Conservation (phyloP, 148 eudicot genomes). For the Rhododendron kiyosumense region DNA sequence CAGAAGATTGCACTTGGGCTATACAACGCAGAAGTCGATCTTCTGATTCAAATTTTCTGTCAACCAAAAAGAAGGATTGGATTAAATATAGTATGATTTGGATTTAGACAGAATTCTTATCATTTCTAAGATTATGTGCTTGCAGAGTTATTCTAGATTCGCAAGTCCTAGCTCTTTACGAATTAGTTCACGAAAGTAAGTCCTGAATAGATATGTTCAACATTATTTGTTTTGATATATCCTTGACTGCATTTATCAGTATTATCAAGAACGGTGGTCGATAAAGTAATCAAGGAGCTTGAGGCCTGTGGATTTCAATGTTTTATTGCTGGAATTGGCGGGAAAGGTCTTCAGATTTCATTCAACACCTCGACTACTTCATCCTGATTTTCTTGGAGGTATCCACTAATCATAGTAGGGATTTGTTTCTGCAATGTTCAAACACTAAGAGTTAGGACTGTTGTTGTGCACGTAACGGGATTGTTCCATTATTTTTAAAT, state of each 20-base stretch:
- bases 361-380: conserved; percentile 18
- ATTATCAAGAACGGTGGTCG: conserved; percentile 51
- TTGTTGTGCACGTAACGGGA: not conserved
- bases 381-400: conserved; percentile 16
- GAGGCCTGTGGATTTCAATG: conserved; percentile 78
- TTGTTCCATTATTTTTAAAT: not conserved
- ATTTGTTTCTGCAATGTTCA: not conserved
- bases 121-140: not conserved
- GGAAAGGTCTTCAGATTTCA: conserved; percentile 64
- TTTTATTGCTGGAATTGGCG: conserved; percentile 73
- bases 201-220: not conserved
- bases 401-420: not conserved
- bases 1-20: not conserved
- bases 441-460: not conserved
- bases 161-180: not conserved
- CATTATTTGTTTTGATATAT: not conserved
- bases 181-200: not conserved
- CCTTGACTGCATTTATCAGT: conserved; percentile 56
- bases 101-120: not conserved
- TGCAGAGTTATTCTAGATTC: no score
- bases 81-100: not conserved
- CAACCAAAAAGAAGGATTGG: not conserved
- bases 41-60: no score
- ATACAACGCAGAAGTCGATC: not conserved
- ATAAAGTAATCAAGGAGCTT: conserved; percentile 70